A percentile compares a stretch with the other conserved stretches of the same genome.
Evolutionary conservation across 805 yeast species (phyloP).

Genomic region (Wickerhamiella shivajii): DNA sequence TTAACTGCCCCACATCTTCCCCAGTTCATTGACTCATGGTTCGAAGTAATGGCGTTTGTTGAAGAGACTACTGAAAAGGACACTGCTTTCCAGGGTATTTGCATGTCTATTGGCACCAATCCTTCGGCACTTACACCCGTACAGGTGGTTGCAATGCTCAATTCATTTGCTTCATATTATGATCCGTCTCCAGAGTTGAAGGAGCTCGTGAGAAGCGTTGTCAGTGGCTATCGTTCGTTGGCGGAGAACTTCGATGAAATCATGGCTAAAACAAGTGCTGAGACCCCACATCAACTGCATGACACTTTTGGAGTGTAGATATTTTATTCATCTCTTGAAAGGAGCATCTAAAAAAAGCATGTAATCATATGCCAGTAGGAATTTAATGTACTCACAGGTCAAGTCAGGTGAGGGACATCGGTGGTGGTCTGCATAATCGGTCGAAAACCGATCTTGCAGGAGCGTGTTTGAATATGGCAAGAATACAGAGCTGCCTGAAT

Average conservation of each 20-base stretch:
- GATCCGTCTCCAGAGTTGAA: constrained; percentile 22
- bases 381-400: too few species aligned
- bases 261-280: too few species aligned
- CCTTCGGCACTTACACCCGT: constrained; percentile 46
- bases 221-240: constrained; percentile 17
- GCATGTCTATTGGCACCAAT: constrained; percentile 46
- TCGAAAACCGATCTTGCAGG: too few species aligned
- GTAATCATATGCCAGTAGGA: too few species aligned
- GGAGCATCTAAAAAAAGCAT: too few species aligned
- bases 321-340: constrained; percentile 4
- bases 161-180: constrained; percentile 19
- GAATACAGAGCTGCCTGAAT: too few species aligned
- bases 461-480: too few species aligned
- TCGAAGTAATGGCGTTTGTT: constrained; percentile 46
- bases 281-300: too few species aligned
- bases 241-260: constrained; percentile 17
- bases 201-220: constrained; percentile 18
- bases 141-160: constrained; percentile 18
- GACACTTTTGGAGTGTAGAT: too few species aligned
- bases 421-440: too few species aligned
- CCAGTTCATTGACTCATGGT: constrained; percentile 53
- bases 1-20: constrained; percentile 43
- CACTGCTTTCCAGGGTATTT: constrained; percentile 72
- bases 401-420: too few species aligned
- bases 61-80: constrained; percentile 82